phyloP scores from a whole-genome alignment of 441 rosid species.

The Corymbia calophylla region DNA sequence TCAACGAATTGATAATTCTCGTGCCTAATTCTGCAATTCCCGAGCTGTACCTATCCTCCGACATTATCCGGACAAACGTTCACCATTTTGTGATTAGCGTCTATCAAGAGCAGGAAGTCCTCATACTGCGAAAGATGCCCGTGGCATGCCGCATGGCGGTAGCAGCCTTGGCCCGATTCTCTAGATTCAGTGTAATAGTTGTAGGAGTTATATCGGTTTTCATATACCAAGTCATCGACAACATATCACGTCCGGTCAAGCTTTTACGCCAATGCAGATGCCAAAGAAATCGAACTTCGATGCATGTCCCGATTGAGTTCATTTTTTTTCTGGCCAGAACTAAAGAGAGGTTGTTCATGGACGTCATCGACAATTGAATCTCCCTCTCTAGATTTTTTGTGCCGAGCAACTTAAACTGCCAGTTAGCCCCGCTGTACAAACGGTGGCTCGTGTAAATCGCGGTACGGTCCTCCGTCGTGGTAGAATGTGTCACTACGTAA shows the following conservation, averaged over 20 bases:
- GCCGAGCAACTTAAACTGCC: not conserved
- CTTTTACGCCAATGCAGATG: not conserved
- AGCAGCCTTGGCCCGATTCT: not conserved
- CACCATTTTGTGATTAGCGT: not conserved
- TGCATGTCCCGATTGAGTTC: not conserved
- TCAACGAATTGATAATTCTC: too few relatives aligned
- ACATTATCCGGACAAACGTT: not conserved
- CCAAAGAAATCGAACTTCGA: fast-evolving
- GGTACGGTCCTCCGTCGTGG: too few relatives aligned
- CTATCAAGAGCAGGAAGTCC: not conserved
- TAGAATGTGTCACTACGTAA: not conserved
- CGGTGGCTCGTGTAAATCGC: too few relatives aligned
- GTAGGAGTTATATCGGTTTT: not conserved
- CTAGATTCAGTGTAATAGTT: not conserved
- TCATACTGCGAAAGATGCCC: not conserved
- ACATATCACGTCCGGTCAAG: not conserved
- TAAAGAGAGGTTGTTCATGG: not conserved
- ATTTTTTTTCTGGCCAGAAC: not conserved
- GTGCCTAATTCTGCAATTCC: not conserved
- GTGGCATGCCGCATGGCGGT: not conserved
- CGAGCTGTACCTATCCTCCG: not conserved
- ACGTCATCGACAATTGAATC: not conserved
- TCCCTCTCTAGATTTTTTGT: not conserved
- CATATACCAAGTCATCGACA: not conserved
- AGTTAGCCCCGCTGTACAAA: not conserved